phyloP scores from a whole-genome alignment of 768 basidiomycete species.

The Termitomyces sp. region DNA sequence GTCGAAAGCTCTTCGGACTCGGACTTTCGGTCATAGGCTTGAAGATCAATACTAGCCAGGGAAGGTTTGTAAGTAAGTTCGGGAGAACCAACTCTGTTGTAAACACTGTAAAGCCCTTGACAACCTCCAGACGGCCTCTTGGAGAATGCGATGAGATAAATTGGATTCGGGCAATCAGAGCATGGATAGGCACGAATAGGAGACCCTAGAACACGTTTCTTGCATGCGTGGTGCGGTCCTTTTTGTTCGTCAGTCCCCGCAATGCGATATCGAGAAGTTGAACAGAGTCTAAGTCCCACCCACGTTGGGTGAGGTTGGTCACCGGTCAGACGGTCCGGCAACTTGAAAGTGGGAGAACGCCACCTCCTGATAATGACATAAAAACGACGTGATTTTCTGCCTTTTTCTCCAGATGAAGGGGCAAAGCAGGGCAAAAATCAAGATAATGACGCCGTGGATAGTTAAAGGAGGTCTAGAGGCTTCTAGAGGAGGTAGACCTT shows the following conservation, averaged over 20 bases:
- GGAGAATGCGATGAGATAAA: neutral
- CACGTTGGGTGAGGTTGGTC: neutral
- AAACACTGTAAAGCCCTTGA: neutral
- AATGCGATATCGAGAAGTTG: too few relatives aligned
- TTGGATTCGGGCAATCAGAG: neutral
- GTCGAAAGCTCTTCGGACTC: constrained; percentile 13
- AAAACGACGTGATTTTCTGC: neutral
- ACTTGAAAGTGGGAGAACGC: constrained; percentile 9
- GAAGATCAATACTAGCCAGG: neutral
- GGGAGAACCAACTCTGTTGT: neutral
- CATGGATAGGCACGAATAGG: neutral
- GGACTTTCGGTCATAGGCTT: constrained; percentile 14
- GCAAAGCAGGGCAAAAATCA: neutral
- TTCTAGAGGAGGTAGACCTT: constrained; percentile 1
- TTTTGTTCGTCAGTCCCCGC: neutral
- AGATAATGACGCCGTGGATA: constrained; percentile 1
- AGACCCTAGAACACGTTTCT: neutral
- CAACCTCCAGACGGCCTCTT: neutral
- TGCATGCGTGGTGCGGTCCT: neutral
- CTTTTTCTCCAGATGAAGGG: neutral
- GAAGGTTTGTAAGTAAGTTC: neutral
- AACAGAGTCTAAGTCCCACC: too few relatives aligned
- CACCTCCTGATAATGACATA: constrained; percentile 7
- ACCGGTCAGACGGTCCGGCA: constrained; percentile 4
- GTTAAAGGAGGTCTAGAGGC: neutral